Evolutionary conservation across 331 rosid genomes (phyloP), one percentile per base, ranked within the genome.

Genomic region (Arachis monticola): DNA sequence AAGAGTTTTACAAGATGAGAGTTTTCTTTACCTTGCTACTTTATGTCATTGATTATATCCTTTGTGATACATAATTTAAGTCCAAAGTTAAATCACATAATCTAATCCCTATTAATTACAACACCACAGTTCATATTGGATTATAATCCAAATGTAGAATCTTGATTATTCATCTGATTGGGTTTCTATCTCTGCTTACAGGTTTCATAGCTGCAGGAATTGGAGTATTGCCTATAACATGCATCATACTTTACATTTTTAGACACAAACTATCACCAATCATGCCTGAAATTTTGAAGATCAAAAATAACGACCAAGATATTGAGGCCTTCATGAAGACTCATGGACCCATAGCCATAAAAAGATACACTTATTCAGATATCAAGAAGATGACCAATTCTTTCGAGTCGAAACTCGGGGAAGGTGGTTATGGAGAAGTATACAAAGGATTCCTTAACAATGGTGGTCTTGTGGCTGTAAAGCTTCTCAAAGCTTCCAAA

Each of bases 331-430:
- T 83, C 52, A 71, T 88, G 8, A 73, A 60, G 66, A 77, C 57
- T 0, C 50, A 70, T 7, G 84, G 81, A 17, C 77, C 81, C 13
- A 77, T 70, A 1, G 7, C 75, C 44, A 45, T 64, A 48, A 81
- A 83, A 70, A 79, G 82, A 79, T 83, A 77, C 17, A 76, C 42
- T 6, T 88, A 51, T 12, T 76, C 77, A 0, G 81, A 79, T 0
- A 41, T 85, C 47, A 83, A 78, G 62, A 85, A 79, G 75, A 70
- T 88, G 69, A 85, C 86, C 71, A 52, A 70, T 7, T 83, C 79
- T 45, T 83, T 85, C 46, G 57, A 69, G 41, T 74, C 66, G 22
- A 87, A 83, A 64, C 47, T 87, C 4, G 87, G 85, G 60, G 62
- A 77, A 77, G 85, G 82, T 12, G 85, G 85, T 35, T 81, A 81